Percentiles rank a stretch among this genome's conserved stretches.
Conservation (phyloP, 2,329 filamentous ascomycete species). For the Colletotrichum agaves region DNA sequence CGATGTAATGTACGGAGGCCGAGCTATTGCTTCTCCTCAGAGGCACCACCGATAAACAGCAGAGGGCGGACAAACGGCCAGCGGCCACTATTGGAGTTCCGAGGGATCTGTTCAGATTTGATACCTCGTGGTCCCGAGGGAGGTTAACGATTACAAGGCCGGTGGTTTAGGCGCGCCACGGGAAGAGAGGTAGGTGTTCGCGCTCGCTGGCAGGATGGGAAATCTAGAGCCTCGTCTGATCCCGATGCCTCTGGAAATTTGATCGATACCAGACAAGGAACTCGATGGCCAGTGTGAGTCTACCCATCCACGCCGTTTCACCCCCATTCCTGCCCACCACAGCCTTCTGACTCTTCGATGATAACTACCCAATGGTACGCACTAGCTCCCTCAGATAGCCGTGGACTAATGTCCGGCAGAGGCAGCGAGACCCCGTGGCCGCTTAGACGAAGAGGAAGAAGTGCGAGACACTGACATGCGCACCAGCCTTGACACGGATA, state of each 20-base stretch:
- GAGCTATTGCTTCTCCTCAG: no score
- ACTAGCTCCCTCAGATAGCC: conserved; percentile 2
- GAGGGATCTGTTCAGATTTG: no score
- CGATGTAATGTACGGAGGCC: no score
- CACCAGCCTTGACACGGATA: background rate
- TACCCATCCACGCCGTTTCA: conserved; percentile 2
- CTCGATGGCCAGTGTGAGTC: conserved; percentile 26
- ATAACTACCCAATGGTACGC: background rate
- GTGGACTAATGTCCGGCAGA: conserved; percentile 11
- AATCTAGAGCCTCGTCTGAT: conserved; percentile 18
- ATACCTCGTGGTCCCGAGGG: background rate
- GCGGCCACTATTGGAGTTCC: background rate
- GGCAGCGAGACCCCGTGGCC: conserved; percentile 1
- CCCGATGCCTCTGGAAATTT: conserved; percentile 12
- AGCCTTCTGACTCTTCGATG: background rate
- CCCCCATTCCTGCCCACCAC: conserved; percentile 4
- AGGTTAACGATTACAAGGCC: background rate
- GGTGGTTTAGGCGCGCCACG: no score
- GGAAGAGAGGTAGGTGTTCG: background rate
- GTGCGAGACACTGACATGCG: background rate
- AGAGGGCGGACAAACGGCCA: background rate
- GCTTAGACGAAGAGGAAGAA: background rate
- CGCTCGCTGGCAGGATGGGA: conserved; percentile 3
- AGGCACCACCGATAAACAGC: no score
- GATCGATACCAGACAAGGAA: conserved; percentile 18